Evolutionary conservation across 345 rosid genomes (phyloP).

Genomic region (Excoecaria cochinchinensis): DNA sequence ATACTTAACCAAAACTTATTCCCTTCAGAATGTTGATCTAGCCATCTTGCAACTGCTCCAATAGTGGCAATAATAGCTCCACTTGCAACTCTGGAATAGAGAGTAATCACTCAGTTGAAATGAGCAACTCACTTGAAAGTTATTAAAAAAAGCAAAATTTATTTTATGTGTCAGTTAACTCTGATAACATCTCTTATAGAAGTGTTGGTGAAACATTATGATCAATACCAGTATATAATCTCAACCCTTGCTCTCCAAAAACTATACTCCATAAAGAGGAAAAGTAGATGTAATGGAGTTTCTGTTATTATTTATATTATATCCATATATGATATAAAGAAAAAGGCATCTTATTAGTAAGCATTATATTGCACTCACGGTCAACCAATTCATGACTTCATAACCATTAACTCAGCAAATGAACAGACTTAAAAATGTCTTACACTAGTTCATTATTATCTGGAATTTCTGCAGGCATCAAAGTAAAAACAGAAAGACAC

Average conservation of each 20-base stretch:
- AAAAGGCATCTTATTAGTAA: neutral
- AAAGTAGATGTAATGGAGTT: neutral
- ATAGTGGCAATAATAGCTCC: constrained; percentile 64
- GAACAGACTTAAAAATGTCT: constrained; percentile 27
- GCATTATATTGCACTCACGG: neutral
- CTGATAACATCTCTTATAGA: neutral
- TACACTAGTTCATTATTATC: constrained; percentile 88
- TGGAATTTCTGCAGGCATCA: constrained; percentile 98
- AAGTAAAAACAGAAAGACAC: constrained; percentile 78
- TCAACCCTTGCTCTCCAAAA: neutral
- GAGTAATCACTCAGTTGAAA: constrained; percentile 18
- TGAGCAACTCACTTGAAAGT: constrained; percentile 23
- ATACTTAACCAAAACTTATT: constrained; percentile 70
- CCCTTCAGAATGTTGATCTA: constrained; percentile 58
- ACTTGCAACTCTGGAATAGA: constrained; percentile 60
- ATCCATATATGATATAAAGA: neutral
- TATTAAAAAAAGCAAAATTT: neutral
- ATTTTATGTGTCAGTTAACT: neutral
- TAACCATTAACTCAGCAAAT: constrained; percentile 1
- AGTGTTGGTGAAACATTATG: neutral
- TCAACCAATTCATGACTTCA: constrained; percentile 1
- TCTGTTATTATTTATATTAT: neutral
- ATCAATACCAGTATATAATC: neutral
- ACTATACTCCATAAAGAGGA: neutral
- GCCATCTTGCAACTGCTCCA: constrained; percentile 79